Percentiles rank a stretch among this genome's conserved stretches.
These are phyloP conservation scores for Lentinula sp. DNA, from an alignment of 768 basidiomycete genomes.

Conservation along the genomic window DNA sequence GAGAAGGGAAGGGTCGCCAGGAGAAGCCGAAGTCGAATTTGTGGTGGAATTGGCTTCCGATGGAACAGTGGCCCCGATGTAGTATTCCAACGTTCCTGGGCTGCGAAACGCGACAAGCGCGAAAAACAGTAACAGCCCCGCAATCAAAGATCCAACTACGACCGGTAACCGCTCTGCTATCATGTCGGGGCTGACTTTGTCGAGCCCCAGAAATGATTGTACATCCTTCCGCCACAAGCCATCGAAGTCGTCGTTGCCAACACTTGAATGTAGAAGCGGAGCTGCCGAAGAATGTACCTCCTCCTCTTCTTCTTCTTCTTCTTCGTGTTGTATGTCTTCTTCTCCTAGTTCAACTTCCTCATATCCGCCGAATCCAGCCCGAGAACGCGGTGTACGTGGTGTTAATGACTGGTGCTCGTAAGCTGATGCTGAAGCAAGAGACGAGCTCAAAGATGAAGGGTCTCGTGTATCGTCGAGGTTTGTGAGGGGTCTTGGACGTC, in stretches of 20 bases:
- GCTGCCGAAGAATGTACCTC: neutral
- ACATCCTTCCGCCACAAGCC: neutral
- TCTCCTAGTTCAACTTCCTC: neutral
- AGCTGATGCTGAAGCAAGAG: neutral
- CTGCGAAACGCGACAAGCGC: constrained; percentile 42
- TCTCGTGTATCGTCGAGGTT: neutral
- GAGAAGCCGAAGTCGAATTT: constrained; percentile 11
- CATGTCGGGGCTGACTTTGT: neutral
- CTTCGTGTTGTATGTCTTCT: neutral
- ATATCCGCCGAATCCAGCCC: neutral
- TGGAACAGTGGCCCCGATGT: constrained; percentile 28
- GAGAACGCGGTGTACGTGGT: neutral
- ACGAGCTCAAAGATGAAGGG: neutral
- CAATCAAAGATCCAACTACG: neutral
- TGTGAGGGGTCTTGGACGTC: neutral
- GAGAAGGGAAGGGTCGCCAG: constrained; percentile 7
- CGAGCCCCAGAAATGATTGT: neutral
- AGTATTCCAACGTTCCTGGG: constrained; percentile 40
- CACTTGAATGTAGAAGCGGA: neutral
- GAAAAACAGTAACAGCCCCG: constrained; percentile 28
- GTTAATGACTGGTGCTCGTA: neutral
- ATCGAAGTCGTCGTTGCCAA: too few relatives aligned
- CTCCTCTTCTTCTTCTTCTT: neutral
- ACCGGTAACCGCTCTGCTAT: neutral
- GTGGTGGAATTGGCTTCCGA: constrained; percentile 8